Base-by-base conservation (phyloP, 2,329 filamentous ascomycete genomes). In the Epichloe amarillans region DNA sequence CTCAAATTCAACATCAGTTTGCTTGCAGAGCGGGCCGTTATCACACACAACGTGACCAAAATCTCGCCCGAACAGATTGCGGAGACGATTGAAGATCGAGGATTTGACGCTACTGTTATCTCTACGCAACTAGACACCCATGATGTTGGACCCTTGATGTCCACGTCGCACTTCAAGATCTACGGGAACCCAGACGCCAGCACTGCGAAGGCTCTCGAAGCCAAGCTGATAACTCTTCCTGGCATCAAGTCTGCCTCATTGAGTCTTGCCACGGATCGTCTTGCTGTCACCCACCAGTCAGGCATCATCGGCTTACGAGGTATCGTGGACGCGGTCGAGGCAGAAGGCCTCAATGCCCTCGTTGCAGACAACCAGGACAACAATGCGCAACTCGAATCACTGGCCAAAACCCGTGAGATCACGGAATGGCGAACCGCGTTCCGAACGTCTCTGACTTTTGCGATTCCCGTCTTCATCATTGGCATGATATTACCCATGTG, bases 401-500 rank as follows among this genome's bases (percentile, higher is more conserved):
- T 98, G 2, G 86, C 93, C 8, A 98, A 98, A 70, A 97, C 93
- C 0, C 87, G 88, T 58, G 93, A 98, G 66, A 95, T 98, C 55
- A 86, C 85, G 56, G 89, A 95, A 66, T 98, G 93, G 93, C 82
- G 80, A 54, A 79, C 74, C 33, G 88, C 89, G 0, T 95, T 97
- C 67, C 75, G 77, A 55, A 75, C 84, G 7, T 95, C 89, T 0
- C 61, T 88, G 3, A 74, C 76, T 3, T 97, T 97, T 63, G 89
- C 90, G 3, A 69, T 97, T 7, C 93, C 93, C 0, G 91, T 98
- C 36, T 88, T 97, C 62, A 64, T 95, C 48, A 85, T 95, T 58
- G 87, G 85, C 76, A 98, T 98, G 93, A 67, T 95, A 38, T 73
- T 97, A 50, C 93, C 93, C 36, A 97, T 97, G 91, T 79, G 79